A percentile compares a stretch with the other conserved stretches of the same genome.
Evolutionary conservation across 768 basidiomycete genomes (phyloP).

Genomic region (Pisolithus microcarpus): DNA sequence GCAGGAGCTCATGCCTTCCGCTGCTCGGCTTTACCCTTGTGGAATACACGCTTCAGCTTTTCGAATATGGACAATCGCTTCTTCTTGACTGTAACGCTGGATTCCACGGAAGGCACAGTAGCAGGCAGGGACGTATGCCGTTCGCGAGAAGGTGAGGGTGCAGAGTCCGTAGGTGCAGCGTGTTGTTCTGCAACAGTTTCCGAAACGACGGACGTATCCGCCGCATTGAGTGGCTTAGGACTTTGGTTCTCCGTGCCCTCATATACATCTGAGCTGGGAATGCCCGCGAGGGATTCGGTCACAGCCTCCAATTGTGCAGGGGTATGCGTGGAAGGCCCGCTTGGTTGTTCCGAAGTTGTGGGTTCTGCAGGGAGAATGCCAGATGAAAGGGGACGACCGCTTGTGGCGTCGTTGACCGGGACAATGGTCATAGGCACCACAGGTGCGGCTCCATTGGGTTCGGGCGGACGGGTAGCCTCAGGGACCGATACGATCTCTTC

Average conservation of each 20-base stretch:
- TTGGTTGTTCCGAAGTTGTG: background rate
- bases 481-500: conserved; percentile 6
- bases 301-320: conserved; percentile 6
- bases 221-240: too few relatives aligned
- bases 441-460: conserved; percentile 18
- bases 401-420: conserved; percentile 37
- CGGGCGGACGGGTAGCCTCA: too few relatives aligned
- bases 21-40: conserved; percentile 39
- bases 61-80: conserved; percentile 49
- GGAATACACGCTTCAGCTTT: conserved; percentile 47
- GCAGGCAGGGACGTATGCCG: background rate
- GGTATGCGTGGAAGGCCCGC: conserved; percentile 16
- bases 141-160: background rate
- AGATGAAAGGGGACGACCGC: conserved; percentile 10
- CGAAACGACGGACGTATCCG: too few relatives aligned
- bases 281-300: background rate
- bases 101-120: conserved; percentile 25
- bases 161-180: background rate
- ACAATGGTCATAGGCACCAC: conserved; percentile 32
- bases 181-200: too few relatives aligned
- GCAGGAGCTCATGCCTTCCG: conserved; percentile 20
- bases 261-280: too few relatives aligned
- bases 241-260: too few relatives aligned
- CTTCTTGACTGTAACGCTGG: conserved; percentile 34
- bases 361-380: background rate